Percentiles rank a stretch among this genome's conserved stretches.
These are phyloP conservation scores for Emmonsia crescens DNA, from an alignment of 2,329 filamentous ascomycete genomes.

Conservation along the genomic window DNA sequence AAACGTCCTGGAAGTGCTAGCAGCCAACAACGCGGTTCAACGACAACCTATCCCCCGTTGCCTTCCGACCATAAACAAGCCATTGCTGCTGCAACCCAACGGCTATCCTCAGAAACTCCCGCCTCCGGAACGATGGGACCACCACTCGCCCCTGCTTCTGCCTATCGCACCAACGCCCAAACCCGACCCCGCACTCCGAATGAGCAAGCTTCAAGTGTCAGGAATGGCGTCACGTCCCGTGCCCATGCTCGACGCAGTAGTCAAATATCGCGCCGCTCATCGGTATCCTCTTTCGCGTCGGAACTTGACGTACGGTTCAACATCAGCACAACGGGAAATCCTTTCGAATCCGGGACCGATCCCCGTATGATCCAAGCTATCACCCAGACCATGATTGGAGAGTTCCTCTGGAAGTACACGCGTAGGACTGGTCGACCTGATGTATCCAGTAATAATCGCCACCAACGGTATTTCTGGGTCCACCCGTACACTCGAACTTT, in stretches of 20 bases:
- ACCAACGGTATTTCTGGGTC: constrained; percentile 97
- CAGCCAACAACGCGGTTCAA: constrained; percentile 47
- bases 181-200: constrained; percentile 53
- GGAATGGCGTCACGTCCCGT: constrained; percentile 50
- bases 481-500: constrained; percentile 93
- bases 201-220: constrained; percentile 36
- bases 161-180: constrained; percentile 42
- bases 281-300: constrained; percentile 88
- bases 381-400: constrained; percentile 98
- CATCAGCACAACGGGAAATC: constrained; percentile 48
- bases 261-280: constrained; percentile 58
- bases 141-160: constrained; percentile 71
- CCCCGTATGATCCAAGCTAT: constrained; percentile 98
- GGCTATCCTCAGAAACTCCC: constrained; percentile 37
- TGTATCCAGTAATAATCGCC: constrained; percentile 69
- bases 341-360: constrained; percentile 65
- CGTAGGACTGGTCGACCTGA: constrained; percentile 82
- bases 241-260: constrained; percentile 30
- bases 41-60: constrained; percentile 54
- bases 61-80: constrained; percentile 72
- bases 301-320: constrained; percentile 90
- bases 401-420: constrained; percentile 98
- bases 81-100: constrained; percentile 65
- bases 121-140: constrained; percentile 60
- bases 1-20: constrained; percentile 61